Percentiles rank a stretch among this genome's conserved stretches.
These are phyloP conservation scores for Thalassiosira sp. DNA, from an alignment of 352 stramenopile species.

Conservation along the genomic window DNA sequence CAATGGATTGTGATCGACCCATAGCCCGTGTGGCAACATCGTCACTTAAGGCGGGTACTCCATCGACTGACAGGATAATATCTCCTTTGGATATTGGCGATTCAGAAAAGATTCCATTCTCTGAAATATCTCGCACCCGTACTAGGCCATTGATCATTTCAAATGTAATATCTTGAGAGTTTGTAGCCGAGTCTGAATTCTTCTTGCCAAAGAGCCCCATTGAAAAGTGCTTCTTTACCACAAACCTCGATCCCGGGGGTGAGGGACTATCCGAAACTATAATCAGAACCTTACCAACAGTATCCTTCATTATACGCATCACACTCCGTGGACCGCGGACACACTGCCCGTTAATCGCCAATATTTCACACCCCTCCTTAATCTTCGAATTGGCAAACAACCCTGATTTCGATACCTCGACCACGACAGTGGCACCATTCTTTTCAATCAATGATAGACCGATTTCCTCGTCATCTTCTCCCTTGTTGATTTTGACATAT, in stretches of 20 bases:
- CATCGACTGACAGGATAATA: slow-evolving; percentile 40
- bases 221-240: slow-evolving; percentile 20
- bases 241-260: slow-evolving; percentile 25
- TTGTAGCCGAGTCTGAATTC: neutral
- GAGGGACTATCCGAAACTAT: slow-evolving; percentile 28
- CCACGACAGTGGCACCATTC: slow-evolving; percentile 32
- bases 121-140: slow-evolving; percentile 28
- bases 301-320: slow-evolving; percentile 40
- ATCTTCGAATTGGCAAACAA: slow-evolving; percentile 25
- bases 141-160: slow-evolving; percentile 27
- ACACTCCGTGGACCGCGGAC: slow-evolving; percentile 29
- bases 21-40: slow-evolving; percentile 11
- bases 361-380: slow-evolving; percentile 33
- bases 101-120: slow-evolving; percentile 26
- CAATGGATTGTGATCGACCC: slow-evolving; percentile 13
- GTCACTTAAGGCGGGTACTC: slow-evolving; percentile 15
- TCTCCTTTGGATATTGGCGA: slow-evolving; percentile 26
- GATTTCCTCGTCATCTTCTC: slow-evolving; percentile 26
- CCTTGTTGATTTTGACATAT: slow-evolving; percentile 20
- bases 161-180: slow-evolving; percentile 31
- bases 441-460: slow-evolving; percentile 42
- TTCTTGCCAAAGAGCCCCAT: slow-evolving; percentile 5
- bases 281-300: slow-evolving; percentile 19
- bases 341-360: slow-evolving; percentile 43
- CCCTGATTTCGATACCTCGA: slow-evolving; percentile 36